phyloP scores from a whole-genome alignment of 306 rosid genomes.

The Rosa multiflora region DNA sequence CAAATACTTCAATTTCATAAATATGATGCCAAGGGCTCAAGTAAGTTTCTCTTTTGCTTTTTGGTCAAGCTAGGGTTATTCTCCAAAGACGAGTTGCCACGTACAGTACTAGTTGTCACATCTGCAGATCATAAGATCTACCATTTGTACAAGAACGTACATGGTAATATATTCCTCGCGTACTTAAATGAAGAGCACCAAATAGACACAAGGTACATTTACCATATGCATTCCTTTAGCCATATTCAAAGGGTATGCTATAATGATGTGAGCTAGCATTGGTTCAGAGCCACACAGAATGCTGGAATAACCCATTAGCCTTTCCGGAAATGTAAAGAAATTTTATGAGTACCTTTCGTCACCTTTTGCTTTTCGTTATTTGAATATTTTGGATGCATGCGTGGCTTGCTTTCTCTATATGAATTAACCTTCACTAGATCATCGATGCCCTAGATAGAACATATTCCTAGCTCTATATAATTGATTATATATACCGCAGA shows the following conservation, averaged over 20 bases:
- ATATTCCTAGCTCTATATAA: constrained; percentile 3
- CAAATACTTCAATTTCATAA: neutral
- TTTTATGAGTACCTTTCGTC: neutral
- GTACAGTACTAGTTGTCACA: constrained; percentile 1
- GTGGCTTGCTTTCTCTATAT: neutral
- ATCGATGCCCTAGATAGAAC: neutral
- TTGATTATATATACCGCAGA: neutral
- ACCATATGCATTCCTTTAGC: neutral
- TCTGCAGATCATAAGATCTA: neutral
- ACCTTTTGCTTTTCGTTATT: neutral
- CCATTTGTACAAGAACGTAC: neutral
- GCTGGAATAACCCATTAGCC: neutral
- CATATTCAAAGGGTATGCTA: neutral
- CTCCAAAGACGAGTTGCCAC: neutral
- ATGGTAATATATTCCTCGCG: neutral
- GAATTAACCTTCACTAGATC: neutral
- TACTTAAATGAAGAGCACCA: neutral
- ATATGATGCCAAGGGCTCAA: neutral
- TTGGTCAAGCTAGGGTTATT: neutral
- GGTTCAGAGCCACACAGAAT: neutral
- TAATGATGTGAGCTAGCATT: neutral
- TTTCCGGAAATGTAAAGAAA: neutral
- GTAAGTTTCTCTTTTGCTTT: neutral
- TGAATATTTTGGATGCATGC: neutral
- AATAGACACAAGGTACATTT: neutral